A percentile compares a stretch with the other conserved stretches of the same genome.
phyloP scores from a whole-genome alignment of 1,284 basidiomycete genomes.

The Entoloma clypeatum region DNA sequence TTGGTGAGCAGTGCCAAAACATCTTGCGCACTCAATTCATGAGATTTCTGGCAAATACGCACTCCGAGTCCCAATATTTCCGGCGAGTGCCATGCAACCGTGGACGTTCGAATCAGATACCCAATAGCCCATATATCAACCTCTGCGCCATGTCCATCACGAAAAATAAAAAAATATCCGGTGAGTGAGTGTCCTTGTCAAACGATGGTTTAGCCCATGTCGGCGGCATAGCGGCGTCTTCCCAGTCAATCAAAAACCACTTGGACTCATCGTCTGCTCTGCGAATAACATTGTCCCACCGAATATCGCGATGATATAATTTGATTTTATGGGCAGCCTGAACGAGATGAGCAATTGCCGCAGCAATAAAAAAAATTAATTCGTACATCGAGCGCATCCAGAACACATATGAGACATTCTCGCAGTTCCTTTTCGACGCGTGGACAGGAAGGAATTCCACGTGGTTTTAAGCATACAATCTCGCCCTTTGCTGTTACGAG shows the following conservation, averaged over 20 bases:
- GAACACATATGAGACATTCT: slow-evolving; percentile 20
- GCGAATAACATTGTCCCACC: slow-evolving; percentile 20
- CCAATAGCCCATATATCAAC: too few species aligned
- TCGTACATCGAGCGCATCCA: slow-evolving; percentile 22
- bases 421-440: slow-evolving; percentile 12
- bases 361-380: slow-evolving; percentile 3
- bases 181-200: too few species aligned
- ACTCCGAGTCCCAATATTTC: too few species aligned
- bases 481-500: slow-evolving; percentile 10
- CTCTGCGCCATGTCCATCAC: slow-evolving; percentile 24
- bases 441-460: slow-evolving; percentile 15
- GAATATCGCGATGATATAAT: slow-evolving; percentile 22
- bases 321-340: slow-evolving; percentile 16
- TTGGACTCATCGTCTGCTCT: slow-evolving; percentile 15
- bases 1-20: too few species aligned
- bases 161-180: too few species aligned
- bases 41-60: too few species aligned
- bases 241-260: too few species aligned
- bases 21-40: too few species aligned
- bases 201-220: slow-evolving; percentile 16
- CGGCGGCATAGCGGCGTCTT: slow-evolving; percentile 18
- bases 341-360: neutral
- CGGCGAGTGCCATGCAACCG: too few species aligned
- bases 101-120: too few species aligned
- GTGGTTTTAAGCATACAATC: slow-evolving; percentile 12